Conservation (phyloP, 2,329 filamentous ascomycete genomes). For the Colletotrichum destructivum region DNA sequence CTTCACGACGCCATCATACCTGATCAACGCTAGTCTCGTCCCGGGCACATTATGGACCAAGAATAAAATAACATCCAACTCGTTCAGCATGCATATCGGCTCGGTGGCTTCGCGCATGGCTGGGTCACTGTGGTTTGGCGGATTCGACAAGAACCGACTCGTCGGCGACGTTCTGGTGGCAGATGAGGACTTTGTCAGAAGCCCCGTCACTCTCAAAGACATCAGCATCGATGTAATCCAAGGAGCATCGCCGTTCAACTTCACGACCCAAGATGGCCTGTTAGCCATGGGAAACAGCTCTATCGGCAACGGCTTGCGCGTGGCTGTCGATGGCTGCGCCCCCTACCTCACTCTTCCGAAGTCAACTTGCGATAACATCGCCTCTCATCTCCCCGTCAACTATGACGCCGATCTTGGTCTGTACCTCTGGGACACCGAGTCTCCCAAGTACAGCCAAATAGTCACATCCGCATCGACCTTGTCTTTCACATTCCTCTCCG, state of each 20-base stretch:
- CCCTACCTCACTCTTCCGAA: slow-evolving; percentile 59
- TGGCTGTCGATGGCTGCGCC: slow-evolving; percentile 53
- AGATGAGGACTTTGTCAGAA: slow-evolving; percentile 41
- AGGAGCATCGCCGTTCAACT: slow-evolving; percentile 57
- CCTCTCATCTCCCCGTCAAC: slow-evolving; percentile 54
- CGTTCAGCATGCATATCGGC: slow-evolving; percentile 60
- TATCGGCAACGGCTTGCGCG: slow-evolving; percentile 47
- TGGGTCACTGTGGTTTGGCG: slow-evolving; percentile 57
- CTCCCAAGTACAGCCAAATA: slow-evolving; percentile 53
- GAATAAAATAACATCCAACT: slow-evolving; percentile 54
- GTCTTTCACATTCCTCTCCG: slow-evolving; percentile 55
- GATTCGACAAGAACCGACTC: slow-evolving; percentile 59
- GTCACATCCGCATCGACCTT: slow-evolving; percentile 58
- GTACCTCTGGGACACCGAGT: slow-evolving; percentile 58
- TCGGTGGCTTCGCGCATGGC: slow-evolving; percentile 50
- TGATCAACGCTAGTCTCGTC: slow-evolving; percentile 51
- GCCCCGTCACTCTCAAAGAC: slow-evolving; percentile 53
- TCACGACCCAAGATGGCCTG: slow-evolving; percentile 49
- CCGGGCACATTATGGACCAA: slow-evolving; percentile 48
- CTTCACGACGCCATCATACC: slow-evolving; percentile 44
- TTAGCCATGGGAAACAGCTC: slow-evolving; percentile 47
- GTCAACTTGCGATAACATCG: slow-evolving; percentile 58
- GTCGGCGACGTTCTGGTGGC: slow-evolving; percentile 50
- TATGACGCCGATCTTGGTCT: slow-evolving; percentile 54
- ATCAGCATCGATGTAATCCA: slow-evolving; percentile 57